phyloP scores from a whole-genome alignment of 2,329 filamentous ascomycete species.

The Ophioceras dolichostomum region DNA sequence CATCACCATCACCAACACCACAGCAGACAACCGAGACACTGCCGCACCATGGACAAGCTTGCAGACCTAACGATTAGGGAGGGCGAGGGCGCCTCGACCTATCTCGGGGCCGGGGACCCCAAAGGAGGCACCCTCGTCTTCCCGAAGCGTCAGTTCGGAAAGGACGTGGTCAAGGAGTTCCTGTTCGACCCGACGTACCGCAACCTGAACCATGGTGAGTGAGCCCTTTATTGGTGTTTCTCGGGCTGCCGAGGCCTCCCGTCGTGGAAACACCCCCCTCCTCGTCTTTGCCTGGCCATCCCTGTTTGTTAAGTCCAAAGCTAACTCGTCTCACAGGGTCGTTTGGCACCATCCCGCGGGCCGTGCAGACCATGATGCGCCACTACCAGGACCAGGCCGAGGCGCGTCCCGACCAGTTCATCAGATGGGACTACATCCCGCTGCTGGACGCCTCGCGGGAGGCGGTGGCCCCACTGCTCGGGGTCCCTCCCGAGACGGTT shows the following conservation, averaged over 20 bases:
- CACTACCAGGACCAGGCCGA: slow-evolving; percentile 57
- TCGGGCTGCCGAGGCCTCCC: neutral
- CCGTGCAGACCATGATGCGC: slow-evolving; percentile 46
- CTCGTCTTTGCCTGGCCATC: slow-evolving; percentile 2
- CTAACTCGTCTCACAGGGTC: too few relatives aligned
- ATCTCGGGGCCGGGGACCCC: too few relatives aligned
- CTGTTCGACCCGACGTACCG: slow-evolving; percentile 53
- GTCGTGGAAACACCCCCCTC: neutral
- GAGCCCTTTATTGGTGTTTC: neutral
- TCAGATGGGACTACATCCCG: slow-evolving; percentile 53
- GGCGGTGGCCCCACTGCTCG: slow-evolving; percentile 49
- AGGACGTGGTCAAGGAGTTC: slow-evolving; percentile 27
- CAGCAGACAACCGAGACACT: too few relatives aligned
- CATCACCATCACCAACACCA: too few relatives aligned
- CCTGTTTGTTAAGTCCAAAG: too few relatives aligned
- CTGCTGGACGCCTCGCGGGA: slow-evolving; percentile 52
- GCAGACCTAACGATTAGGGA: too few relatives aligned
- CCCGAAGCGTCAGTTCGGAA: slow-evolving; percentile 3
- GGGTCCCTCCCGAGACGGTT: slow-evolving; percentile 50
- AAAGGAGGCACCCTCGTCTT: too few relatives aligned
- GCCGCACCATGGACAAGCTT: too few relatives aligned
- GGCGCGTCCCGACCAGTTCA: slow-evolving; percentile 60
- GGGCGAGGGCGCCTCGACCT: too few relatives aligned
- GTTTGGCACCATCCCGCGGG: slow-evolving; percentile 62
- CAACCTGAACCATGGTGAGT: slow-evolving; percentile 67